Conservation (phyloP, 441 rosid species). For the Geranium incanum region DNA sequence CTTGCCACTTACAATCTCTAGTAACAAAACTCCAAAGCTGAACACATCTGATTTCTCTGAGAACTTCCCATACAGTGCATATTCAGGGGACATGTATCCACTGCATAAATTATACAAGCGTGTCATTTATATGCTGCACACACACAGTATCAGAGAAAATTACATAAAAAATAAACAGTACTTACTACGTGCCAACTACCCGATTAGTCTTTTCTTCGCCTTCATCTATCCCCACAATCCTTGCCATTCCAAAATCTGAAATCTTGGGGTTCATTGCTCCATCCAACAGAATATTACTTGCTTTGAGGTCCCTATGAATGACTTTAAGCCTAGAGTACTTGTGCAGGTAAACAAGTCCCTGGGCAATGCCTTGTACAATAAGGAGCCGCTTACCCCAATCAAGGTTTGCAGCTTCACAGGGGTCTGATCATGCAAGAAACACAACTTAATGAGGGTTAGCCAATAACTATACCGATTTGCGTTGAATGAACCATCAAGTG, state of each 20-base stretch:
- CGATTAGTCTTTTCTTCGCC: conserved; percentile 66
- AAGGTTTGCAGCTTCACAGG: conserved; percentile 37
- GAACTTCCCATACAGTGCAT: conserved; percentile 16
- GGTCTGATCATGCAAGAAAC: conserved; percentile 28
- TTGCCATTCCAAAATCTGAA: conserved; percentile 89
- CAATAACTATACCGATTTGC: background rate
- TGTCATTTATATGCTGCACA: background rate
- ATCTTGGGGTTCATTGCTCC: conserved; percentile 77
- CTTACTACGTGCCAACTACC: conserved; percentile 96
- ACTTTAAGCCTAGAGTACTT: conserved; percentile 81
- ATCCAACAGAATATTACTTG: conserved; percentile 79
- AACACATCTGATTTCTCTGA: conserved; percentile 51
- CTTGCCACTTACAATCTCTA: conserved; percentile 71
- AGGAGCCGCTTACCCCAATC: conserved; percentile 60
- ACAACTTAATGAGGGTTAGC: conserved; percentile 3
- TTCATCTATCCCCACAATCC: conserved; percentile 65
- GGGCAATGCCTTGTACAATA: conserved; percentile 25
- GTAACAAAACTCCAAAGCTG: conserved; percentile 73
- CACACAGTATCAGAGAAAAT: background rate
- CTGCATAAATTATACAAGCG: background rate
- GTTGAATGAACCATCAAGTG: background rate
- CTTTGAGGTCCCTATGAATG: conserved; percentile 61
- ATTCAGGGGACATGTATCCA: conserved; percentile 1
- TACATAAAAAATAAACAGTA: background rate
- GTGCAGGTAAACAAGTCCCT: conserved; percentile 84